Conservation (phyloP, 352 stramenopile genomes). For the Pythium vanterpoolii region DNA sequence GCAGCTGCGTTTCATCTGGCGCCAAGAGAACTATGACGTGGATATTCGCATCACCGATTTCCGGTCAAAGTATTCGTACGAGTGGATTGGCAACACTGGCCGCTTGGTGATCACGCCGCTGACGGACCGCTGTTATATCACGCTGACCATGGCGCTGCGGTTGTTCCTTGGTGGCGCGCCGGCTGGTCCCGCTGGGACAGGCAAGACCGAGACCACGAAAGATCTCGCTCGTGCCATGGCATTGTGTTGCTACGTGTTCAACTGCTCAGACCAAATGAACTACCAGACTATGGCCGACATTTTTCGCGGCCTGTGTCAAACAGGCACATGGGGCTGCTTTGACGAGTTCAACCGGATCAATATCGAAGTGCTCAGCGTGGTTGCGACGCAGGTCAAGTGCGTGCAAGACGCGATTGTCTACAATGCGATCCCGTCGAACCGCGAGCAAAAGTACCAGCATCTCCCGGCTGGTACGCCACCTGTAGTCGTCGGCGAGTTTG, state of each 20-base stretch:
- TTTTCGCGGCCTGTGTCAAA: slow-evolving; percentile 82
- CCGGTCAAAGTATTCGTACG: slow-evolving; percentile 91
- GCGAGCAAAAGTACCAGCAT: slow-evolving; percentile 93
- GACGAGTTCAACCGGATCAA: slow-evolving; percentile 90
- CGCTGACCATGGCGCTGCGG: slow-evolving; percentile 94
- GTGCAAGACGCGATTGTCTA: slow-evolving; percentile 85
- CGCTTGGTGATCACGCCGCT: slow-evolving; percentile 95
- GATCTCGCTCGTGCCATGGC: slow-evolving; percentile 84
- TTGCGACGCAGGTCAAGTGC: slow-evolving; percentile 84
- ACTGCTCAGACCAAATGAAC: slow-evolving; percentile 89
- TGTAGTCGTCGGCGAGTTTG: slow-evolving; percentile 81
- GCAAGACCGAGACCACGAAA: slow-evolving; percentile 88
- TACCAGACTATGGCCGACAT: slow-evolving; percentile 90
- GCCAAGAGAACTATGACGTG: slow-evolving; percentile 93
- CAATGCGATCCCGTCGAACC: slow-evolving; percentile 91
- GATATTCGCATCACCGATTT: slow-evolving; percentile 97
- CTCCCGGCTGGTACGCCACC: slow-evolving; percentile 92
- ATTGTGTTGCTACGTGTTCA: slow-evolving; percentile 88
- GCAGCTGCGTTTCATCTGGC: slow-evolving; percentile 87
- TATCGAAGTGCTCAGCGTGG: slow-evolving; percentile 85
- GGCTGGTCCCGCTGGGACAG: slow-evolving; percentile 91
- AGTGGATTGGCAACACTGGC: slow-evolving; percentile 88
- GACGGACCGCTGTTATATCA: slow-evolving; percentile 97
- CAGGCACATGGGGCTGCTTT: slow-evolving; percentile 85
- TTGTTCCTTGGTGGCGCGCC: slow-evolving; percentile 95